Base-by-base conservation (phyloP, 345 rosid species). In the Brassica juncea region DNA sequence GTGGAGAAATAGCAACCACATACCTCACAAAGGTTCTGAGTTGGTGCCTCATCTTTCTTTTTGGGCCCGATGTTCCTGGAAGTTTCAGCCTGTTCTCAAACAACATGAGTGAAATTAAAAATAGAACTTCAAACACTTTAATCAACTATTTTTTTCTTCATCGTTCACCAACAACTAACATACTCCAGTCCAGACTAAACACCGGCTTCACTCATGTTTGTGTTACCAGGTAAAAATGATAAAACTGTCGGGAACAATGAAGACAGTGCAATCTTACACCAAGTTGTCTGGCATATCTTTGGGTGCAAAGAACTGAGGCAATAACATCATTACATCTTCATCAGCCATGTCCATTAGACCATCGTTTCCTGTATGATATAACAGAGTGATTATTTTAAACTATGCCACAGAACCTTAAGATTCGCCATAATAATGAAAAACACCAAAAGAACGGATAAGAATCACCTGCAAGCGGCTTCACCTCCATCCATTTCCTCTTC, bases 281-380 rank as follows among this genome's bases (percentile, higher is more conserved):
- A 93, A 68, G 81, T 86, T 87, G 44, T 87, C 90, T 15, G 98
- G 98, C 42, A 78, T 49, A 85, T 95, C 98, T 86, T 93, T 91
- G 35, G 85, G 86, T 58, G 99, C 84, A 79, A 95, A 95, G 77
- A 87, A 83, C 12, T 91, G 93, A 31, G 99, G 98, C 81, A 90
- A 78, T 62, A 95, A 70, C 83, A 90, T 88, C 97, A 93, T 88
- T 60, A 90, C 84, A 84, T 89, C 94, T 74, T 95, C 97, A 57
- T 87, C 88, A 74, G 90, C 97, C 80, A 87, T 60, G 82, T 84
- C 93, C 88, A 86, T 85, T 49, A 89, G 82, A 79, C 86, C 88
- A 68, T 66, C 83, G 60, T 85, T 87, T 63, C 84, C 99, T 91
- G 76, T 69, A 74, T 60, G 64, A 71, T 7, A 67, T 23, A 10